phyloP scores from a whole-genome alignment of 305 asterid genomes.

The Fraxinus floribunda region DNA sequence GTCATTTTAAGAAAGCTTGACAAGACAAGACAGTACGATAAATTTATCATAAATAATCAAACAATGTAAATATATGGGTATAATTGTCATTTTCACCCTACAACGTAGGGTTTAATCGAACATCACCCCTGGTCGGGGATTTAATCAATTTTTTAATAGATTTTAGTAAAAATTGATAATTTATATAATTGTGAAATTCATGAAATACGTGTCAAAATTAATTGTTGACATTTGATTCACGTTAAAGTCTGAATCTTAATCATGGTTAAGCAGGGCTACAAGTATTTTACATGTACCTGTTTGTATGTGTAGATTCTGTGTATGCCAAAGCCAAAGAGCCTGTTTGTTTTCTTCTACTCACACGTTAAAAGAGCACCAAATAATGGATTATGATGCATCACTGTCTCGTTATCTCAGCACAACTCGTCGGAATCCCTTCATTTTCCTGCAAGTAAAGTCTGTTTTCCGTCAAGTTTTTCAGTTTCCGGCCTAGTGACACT shows the following conservation, averaged over 20 bases:
- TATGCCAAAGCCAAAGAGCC: conserved; percentile 19
- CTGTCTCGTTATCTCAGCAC: conserved; percentile 37
- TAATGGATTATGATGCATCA: conserved; percentile 40
- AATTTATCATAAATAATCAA: neutral
- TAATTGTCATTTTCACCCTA: neutral
- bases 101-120: neutral
- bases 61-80: neutral
- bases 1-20: neutral
- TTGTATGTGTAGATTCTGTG: conserved; percentile 24
- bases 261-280: neutral
- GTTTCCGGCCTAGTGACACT: conserved; percentile 23
- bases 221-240: too few relatives aligned
- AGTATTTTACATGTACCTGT: conserved; percentile 26
- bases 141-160: too few relatives aligned
- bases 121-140: neutral
- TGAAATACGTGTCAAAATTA: too few relatives aligned
- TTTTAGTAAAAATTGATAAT: too few relatives aligned
- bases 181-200: neutral
- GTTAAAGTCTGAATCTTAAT: neutral
- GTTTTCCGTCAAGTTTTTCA: conserved; percentile 28
- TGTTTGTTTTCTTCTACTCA: conserved; percentile 50
- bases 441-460: conserved; percentile 37
- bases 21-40: neutral
- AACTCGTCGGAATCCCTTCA: conserved; percentile 31
- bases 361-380: conserved; percentile 18